Base-by-base conservation (phyloP, 2,329 filamentous ascomycete genomes). In the Xylaria sp. region DNA sequence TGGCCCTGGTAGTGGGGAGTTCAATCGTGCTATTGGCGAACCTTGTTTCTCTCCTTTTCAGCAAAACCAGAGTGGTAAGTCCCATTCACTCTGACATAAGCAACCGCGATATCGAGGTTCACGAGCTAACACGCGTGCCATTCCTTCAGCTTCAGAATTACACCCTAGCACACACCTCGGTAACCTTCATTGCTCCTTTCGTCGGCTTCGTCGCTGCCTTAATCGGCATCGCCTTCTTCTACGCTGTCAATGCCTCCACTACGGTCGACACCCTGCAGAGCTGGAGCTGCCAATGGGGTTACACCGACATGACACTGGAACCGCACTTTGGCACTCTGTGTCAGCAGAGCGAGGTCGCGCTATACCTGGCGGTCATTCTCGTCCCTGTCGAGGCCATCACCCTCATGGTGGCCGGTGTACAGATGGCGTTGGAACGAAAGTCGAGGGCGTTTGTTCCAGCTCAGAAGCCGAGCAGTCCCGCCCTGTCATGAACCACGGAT, bases 281-380 rank as follows among this genome's bases (percentile, higher is more conserved):
- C 73, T 89, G 86, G 86, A 83, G 80, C 40, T 89, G 86, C 73
- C 84, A 84, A 64, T 89, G 86, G 86, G 74, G 76, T 8, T 69
- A 77, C 21, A 75, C 87, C n/a, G 72, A 75, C 62, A 87, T 88
- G 83, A 67, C 69, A 15, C 70, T 76, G 35, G 74, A 80, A 63
- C 85, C 87, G 29, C 77, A 85, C 69, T 89, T 86, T 69, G 80
- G 78, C 15, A 81, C 80, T 0, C 74, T 89, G 51, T 89, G 86
- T 74, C 78, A 74, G 62, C 80, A 88, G 74, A 85, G 80, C 74
- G 79, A 80, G 69, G 82, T 81, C 4, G 82, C 79, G 1, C 72
- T 87, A 27, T 83, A 83, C 66, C 75, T 89, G 44, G 79, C 81
- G 23, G 77, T 87, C 58, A 72, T 87, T 65, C 77, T 88, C 49